Conservation (phyloP, 257 asterid species). For the Asclepias syriaca region DNA sequence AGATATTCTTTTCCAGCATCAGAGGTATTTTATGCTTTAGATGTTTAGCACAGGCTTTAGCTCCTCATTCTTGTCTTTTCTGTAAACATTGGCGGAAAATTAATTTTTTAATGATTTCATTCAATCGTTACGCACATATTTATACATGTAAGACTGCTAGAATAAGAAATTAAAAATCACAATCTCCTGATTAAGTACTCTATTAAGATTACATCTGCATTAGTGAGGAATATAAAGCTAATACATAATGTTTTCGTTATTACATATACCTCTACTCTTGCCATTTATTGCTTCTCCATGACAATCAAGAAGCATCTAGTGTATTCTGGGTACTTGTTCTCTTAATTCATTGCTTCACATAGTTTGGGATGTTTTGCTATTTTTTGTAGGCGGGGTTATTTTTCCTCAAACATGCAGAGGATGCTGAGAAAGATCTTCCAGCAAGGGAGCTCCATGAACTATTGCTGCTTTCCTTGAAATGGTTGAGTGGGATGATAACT, state of each 20-base stretch:
- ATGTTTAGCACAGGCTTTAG: background rate
- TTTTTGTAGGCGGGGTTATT: conserved; percentile 77
- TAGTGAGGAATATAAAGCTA: too few species aligned
- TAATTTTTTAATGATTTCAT: too few species aligned
- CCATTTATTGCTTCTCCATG: background rate
- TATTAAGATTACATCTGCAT: too few species aligned
- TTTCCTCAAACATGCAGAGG: conserved; percentile 93
- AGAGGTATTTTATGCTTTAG: conserved; percentile 44
- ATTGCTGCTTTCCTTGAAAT: conserved; percentile 80
- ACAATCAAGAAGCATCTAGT: background rate
- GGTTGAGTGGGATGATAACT: conserved; percentile 93
- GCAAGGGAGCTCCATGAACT: conserved; percentile 86
- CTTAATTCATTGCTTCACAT: conserved; percentile 20
- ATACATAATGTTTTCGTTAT: background rate
- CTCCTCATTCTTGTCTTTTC: background rate
- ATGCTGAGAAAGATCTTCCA: conserved; percentile 81
- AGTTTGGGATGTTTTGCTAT: conserved; percentile 3
- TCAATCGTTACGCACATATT: too few species aligned
- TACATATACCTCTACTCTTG: background rate
- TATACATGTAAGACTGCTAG: too few species aligned
- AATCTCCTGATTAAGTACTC: too few species aligned
- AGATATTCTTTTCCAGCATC: conserved; percentile 81
- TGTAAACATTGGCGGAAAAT: too few species aligned
- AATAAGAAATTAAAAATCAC: too few species aligned
- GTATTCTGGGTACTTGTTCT: conserved; percentile 7